Base-by-base conservation (phyloP, 305 asterid genomes). In the Fraxinus latifolia region DNA sequence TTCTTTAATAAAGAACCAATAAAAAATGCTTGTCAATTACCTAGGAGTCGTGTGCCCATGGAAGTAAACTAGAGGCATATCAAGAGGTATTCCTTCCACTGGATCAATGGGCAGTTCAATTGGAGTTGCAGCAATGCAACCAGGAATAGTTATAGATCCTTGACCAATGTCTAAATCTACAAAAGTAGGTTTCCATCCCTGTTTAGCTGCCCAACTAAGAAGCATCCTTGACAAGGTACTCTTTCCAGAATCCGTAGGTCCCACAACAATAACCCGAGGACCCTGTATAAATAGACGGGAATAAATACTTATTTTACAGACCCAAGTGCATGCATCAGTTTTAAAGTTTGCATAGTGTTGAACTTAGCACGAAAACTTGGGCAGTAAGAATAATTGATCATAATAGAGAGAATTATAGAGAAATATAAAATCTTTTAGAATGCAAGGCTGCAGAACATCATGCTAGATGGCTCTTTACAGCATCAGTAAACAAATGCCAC, bases 121-220 rank as follows among this genome's bases (percentile, higher is more conserved):
- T 42, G 99, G 99, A 0, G 97, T 92, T 79, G 98, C 99, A 85
- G 98, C 94, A 84, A 96, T 87, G 87, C 94, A 93, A 36, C 99
- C 99, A 81, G 99, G 99, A 83, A 94, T 87, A 21, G 98, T 93
- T 84, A 96, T 92, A 33, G 99, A 90, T 84, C 99, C 99, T 90
- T 96, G 98, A 81, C 99, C 99, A 53, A 94, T 90, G 88, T 96
- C 98, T 84, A 96, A 87, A 92, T 96, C 99, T 80, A 96, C 98
- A 90, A 89, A 94, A 77, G 99, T 96, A 23, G 99, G 99, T 86
- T 96, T 96, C 99, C 99, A 94, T n/a, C 99, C 99, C 89, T 89
- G 97, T 88, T 96, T 96, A 74, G 98, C 96, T 62, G 99, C 98
- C 99, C 99, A 96, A 88, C 99, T 96, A 86, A 96, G 97, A 85